phyloP scores from a whole-genome alignment of 2,329 filamentous ascomycete species.

The Aureobasidium lini region DNA sequence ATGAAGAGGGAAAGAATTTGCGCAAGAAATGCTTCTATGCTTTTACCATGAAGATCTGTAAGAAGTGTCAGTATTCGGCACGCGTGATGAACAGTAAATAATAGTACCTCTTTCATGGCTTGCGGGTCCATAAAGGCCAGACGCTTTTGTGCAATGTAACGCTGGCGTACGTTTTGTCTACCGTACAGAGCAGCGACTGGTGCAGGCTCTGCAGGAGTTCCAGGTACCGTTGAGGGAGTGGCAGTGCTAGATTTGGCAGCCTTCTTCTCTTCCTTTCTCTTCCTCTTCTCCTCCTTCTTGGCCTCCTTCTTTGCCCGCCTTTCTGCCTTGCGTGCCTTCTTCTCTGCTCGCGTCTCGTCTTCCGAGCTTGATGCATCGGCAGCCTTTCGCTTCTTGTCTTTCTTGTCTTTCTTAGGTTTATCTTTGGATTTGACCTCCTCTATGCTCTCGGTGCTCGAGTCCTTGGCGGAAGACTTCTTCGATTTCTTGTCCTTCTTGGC shows the following conservation, averaged over 20 bases:
- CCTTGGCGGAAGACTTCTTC: conserved; percentile 28
- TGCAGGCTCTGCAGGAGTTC: conserved; percentile 10
- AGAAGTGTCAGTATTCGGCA: conserved; percentile 16
- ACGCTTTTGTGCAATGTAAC: conserved; percentile 83
- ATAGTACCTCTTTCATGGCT: conserved; percentile 71
- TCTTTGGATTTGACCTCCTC: conserved; percentile 14
- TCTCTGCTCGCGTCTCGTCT: conserved; percentile 19
- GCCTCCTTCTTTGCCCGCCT: conserved; percentile 42
- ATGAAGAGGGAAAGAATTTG: not conserved
- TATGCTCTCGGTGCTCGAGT: conserved; percentile 15
- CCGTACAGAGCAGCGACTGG: conserved; percentile 19
- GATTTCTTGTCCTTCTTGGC: conserved; percentile 30
- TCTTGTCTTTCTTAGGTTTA: conserved; percentile 28
- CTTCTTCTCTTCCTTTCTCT: conserved; percentile 36
- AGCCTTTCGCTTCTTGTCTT: conserved; percentile 20
- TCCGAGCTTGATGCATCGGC: conserved; percentile 10
- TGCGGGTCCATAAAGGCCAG: conserved; percentile 73
- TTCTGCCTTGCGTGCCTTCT: conserved; percentile 34
- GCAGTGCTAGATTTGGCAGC: conserved; percentile 16
- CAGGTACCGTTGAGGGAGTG: conserved; percentile 12
- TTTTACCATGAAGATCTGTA: conserved; percentile 64
- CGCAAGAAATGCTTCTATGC: conserved; percentile 17
- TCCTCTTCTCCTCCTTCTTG: conserved; percentile 45
- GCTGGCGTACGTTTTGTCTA: conserved; percentile 66
- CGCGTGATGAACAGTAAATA: conserved; percentile 13